phyloP scores from a whole-genome alignment of 2,329 filamentous ascomycete species.

The Fusarium sublunatum region DNA sequence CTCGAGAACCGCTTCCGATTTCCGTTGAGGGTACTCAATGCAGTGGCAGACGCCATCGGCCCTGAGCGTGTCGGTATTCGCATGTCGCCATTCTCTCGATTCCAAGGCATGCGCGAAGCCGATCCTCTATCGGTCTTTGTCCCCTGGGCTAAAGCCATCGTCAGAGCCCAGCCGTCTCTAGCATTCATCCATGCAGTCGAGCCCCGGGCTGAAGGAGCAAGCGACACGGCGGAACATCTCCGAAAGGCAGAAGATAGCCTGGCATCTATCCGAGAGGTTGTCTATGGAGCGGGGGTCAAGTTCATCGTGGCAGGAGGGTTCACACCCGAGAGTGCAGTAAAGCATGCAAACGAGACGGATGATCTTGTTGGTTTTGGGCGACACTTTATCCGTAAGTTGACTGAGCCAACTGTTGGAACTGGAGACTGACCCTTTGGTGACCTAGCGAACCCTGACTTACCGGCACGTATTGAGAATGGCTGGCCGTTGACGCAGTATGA shows the following conservation, averaged over 20 bases:
- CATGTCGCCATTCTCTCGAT: constrained; percentile 68
- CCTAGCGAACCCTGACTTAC: constrained; percentile 42
- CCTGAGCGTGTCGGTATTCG: constrained; percentile 66
- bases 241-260: constrained; percentile 51
- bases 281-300: constrained; percentile 41
- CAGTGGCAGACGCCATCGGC: constrained; percentile 60
- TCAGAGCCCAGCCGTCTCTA: constrained; percentile 64
- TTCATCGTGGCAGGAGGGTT: constrained; percentile 53
- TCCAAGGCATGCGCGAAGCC: constrained; percentile 72
- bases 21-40: constrained; percentile 60
- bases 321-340: constrained; percentile 44
- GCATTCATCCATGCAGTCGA: constrained; percentile 73
- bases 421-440: constrained; percentile 10
- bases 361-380: constrained; percentile 52
- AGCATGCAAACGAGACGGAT: constrained; percentile 48
- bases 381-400: constrained; percentile 45
- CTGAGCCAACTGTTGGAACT: background rate
- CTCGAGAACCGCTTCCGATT: constrained; percentile 66
- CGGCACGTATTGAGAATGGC: constrained; percentile 41
- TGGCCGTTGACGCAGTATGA: constrained; percentile 42
- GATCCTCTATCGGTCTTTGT: constrained; percentile 60
- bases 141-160: constrained; percentile 68
- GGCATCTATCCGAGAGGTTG: constrained; percentile 49
- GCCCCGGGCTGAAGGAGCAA: constrained; percentile 60
- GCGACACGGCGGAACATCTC: constrained; percentile 47